These are phyloP conservation scores for Santalum album DNA, from an alignment of 164 flowering plant genomes.

Conservation along the genomic window DNA sequence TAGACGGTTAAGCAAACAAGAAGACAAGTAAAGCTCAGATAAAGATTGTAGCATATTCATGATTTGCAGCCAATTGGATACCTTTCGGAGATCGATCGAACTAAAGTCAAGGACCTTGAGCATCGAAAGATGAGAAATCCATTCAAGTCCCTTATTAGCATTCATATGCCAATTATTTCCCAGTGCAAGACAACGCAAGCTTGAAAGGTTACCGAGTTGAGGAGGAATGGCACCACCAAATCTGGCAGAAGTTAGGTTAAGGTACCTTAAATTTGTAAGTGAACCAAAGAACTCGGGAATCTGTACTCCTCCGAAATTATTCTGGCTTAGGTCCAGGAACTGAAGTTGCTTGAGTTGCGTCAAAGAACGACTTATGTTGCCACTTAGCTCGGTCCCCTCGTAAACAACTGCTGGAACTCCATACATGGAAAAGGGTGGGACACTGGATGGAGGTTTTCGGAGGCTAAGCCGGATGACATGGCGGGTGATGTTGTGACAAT, in stretches of 20 bases:
- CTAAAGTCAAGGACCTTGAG: slow-evolving; percentile 16
- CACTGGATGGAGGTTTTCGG: no score
- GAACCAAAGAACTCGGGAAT: background rate
- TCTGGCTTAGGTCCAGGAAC: background rate
- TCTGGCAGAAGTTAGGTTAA: background rate
- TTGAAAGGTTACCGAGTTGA: background rate
- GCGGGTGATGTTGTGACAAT: no score
- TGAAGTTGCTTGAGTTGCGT: background rate
- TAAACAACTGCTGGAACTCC: no score
- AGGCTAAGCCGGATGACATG: no score
- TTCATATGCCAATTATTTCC: background rate
- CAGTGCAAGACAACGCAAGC: background rate
- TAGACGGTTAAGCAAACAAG: background rate
- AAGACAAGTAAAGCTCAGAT: slow-evolving; percentile 7
- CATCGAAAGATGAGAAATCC: slow-evolving; percentile 18
- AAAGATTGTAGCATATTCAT: slow-evolving; percentile 17
- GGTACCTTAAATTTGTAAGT: background rate
- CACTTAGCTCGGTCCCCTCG: background rate
- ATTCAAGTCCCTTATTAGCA: background rate
- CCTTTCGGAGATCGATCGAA: slow-evolving; percentile 4
- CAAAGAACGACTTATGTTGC: background rate
- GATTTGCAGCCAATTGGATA: slow-evolving; percentile 13
- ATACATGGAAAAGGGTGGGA: no score
- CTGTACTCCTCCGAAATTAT: background rate
- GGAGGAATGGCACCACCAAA: background rate